Evolutionary conservation across 768 basidiomycete genomes (phyloP), one percentile per base, ranked within the genome.

Genomic region (Udeniomyces megalosporus): DNA sequence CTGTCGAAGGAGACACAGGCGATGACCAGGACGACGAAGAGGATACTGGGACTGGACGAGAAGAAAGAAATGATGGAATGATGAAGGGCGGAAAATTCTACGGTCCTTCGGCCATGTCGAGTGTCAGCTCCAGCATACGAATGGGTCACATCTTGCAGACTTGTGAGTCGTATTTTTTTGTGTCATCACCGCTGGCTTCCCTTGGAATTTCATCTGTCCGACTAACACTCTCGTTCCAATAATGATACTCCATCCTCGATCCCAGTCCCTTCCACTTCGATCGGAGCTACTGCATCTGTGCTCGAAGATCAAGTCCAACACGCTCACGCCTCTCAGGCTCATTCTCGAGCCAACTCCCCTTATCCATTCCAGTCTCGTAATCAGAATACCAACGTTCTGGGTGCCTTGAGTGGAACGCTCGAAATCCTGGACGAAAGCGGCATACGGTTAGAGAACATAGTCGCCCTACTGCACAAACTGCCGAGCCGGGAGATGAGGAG

Each of bases 381-480:
- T 59, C 69, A 1, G 69, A 69, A 20, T 49, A 55, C 29, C 44
- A 42, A 11, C 4, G 26, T 1, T 42, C 55, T 17, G 47, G 53
- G 44, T 44, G 72, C 71, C 14, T 49, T 74, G 56, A 69, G 67
- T 47, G 70, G 70, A 38, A 67, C 73, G 8, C 59, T 75, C 45
- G 65, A 68, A 44, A 72, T 70, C 20, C 65, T 75, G 17, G 72
- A 72, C 61, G 74, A 75, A 58, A 71, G 70, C 51, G 74, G 74
- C 20, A 71, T 75, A 20, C 66, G 68, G 1, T 70, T 73, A 47
- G 67, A 69, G 38, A 71, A 72, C 66, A 57, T 75, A 38, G 69
- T 72, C 49, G 69, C 70, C 64, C 49, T 75, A 51, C 69, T 75
- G 52, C 71, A 70, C 58, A 71, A 72, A 50, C 70, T 75, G 2